phyloP scores from a whole-genome alignment of 352 stramenopile species.

The Phytopythium mirpurense region DNA sequence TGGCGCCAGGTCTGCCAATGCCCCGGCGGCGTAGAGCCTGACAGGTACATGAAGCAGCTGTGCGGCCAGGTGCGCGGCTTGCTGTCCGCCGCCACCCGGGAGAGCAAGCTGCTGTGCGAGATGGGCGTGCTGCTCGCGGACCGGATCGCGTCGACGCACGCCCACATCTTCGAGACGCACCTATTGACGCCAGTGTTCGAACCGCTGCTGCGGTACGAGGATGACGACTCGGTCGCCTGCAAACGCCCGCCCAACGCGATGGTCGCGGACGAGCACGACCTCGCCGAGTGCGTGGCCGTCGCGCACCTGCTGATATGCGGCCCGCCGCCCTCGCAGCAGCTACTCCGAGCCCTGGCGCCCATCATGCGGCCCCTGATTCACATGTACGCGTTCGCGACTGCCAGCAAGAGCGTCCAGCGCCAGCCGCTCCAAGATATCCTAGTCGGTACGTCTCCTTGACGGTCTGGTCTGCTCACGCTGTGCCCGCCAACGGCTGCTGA shows the following conservation, averaged over 20 bases:
- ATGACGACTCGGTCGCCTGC: conserved; percentile 10
- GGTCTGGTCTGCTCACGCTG: too few relatives aligned
- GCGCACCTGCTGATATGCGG: conserved; percentile 60
- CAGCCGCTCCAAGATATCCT: conserved; percentile 45
- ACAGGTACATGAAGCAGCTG: conserved; percentile 41
- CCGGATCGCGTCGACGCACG: conserved; percentile 42
- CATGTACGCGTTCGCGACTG: conserved; percentile 57
- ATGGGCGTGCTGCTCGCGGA: conserved; percentile 60
- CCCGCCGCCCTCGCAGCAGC: conserved; percentile 45
- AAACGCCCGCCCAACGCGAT: conserved; percentile 5
- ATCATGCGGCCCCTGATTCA: conserved; percentile 63
- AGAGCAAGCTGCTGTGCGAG: conserved; percentile 70
- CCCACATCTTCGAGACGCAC: conserved; percentile 36
- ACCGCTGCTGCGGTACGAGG: conserved; percentile 61
- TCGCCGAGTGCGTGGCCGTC: conserved; percentile 48
- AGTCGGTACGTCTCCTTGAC: conserved; percentile 23
- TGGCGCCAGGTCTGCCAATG: conserved; percentile 55
- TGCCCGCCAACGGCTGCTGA: too few relatives aligned
- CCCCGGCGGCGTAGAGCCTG: conserved; percentile 31
- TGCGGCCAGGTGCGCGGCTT: conserved; percentile 50
- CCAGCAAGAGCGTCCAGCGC: conserved; percentile 61
- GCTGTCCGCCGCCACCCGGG: conserved; percentile 37
- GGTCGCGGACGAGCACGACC: conserved; percentile 31
- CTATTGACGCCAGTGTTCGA: conserved; percentile 52
- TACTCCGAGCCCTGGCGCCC: conserved; percentile 40